Evolutionary conservation across 441 rosid species (phyloP), one percentile per base, ranked within the genome.

Genomic region (Adansonia rubrostipa): DNA sequence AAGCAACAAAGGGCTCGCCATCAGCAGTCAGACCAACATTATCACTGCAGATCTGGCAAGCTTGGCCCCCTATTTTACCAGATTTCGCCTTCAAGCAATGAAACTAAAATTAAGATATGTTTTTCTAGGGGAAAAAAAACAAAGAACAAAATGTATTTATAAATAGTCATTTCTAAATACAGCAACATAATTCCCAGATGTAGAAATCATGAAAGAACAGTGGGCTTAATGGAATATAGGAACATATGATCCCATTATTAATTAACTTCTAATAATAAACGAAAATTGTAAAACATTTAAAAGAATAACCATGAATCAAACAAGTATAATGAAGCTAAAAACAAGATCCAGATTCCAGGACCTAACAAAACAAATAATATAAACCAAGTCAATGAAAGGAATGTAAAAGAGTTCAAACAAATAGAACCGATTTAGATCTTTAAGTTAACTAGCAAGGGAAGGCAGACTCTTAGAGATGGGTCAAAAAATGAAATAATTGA

Each of bases 41-140:
- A 79, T 96, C 99, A 69, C 94, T 78, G 24, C 98, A 94, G 79
- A 94, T 94, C 87, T 92, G 96, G 82, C 99, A 96, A n/a, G 86
- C 91, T 83, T 92, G 88, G 15, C 85, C 87, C 14, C 83, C 91
- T 2, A 86, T 87, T 88, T 82, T 92, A 86, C 78, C 71, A 63
- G 90, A 81, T 82, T 89, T 93, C 17, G 76, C 88, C 96, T 92
- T 67, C 9, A 20, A 19, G 71, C 7, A 45, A 58, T 24, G 48
- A 58, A 58, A 58, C 19, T 6, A n/a, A 56, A 42, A 56, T 60
- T 56, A 40, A 54, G 64, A 14, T 40, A 9, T 58, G 7, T 58
- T 56, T 15, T 44, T 20, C 8, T 19, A 17, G 33, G 40, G 17
- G 13, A 50, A 5, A 24, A 24, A 24, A 24, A 24, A 9, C 8